phyloP scores from a whole-genome alignment of 768 basidiomycete species.

The Cyclocybe cylindracea region DNA sequence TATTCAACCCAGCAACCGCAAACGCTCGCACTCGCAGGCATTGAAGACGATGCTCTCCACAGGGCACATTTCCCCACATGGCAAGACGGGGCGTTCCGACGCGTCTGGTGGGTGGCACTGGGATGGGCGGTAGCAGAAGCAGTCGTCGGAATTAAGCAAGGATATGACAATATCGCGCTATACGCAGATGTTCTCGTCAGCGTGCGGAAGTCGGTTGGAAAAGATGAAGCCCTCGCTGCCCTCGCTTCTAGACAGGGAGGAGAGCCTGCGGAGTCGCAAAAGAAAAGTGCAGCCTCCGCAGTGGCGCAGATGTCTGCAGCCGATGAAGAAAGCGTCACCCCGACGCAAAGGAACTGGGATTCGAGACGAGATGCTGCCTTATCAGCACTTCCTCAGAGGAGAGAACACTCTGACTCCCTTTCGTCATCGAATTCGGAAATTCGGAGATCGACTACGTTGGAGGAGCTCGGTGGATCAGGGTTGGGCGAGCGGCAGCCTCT shows the following conservation, averaged over 20 bases:
- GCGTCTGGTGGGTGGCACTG: constrained; percentile 78
- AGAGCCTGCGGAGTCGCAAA: neutral
- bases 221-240: neutral
- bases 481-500: constrained; percentile 37
- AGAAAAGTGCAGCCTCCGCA: neutral
- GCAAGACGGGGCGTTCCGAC: constrained; percentile 57
- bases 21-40: neutral
- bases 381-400: neutral
- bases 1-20: constrained; percentile 31
- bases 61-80: constrained; percentile 47
- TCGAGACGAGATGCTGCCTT: neutral
- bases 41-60: constrained; percentile 10
- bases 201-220: constrained; percentile 28
- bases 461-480: neutral
- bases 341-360: constrained; percentile 12
- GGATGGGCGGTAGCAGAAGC: constrained; percentile 78
- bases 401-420: constrained; percentile 11
- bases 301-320: too few relatives aligned
- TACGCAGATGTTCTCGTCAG: constrained; percentile 71
- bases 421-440: constrained; percentile 6
- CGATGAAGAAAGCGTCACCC: constrained; percentile 8
- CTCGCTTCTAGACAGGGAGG: neutral
- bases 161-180: constrained; percentile 64
- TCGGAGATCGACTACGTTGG: neutral
- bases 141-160: constrained; percentile 63